Base-by-base conservation (phyloP, 169 alveolate genomes). In the Plasmodium relictum region DNA sequence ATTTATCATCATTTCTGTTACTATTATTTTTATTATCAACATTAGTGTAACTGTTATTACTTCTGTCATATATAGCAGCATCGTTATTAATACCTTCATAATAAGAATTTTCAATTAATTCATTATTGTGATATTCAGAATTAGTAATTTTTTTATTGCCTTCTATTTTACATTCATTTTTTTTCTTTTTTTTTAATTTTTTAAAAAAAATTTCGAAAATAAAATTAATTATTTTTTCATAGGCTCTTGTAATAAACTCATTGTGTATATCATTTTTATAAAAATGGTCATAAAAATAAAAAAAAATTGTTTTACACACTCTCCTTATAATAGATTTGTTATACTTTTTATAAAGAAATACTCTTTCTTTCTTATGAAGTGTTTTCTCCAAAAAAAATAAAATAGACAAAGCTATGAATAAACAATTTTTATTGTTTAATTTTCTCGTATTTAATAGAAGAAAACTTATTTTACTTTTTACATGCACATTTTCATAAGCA, bases 221-320 rank as follows among this genome's bases (percentile, higher is more conserved):
- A 71, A 70, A 86, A 61, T 26, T 61, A 31, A 56, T 52, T 2
- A 86, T 44, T 70, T 52, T 69, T 18, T 58, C 69, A 44, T 86
- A 86, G n/a, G 62, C 56, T 39, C 62, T 70, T 31, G 70, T 42
- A 31, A 86, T 70, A 71, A 39, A 31, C 61, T 68, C 63, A 16
- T 65, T 61, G 20, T 59, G 20, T 44, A 59, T 48, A 39, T 86
- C 63, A 71, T 86, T 70, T 86, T 86, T 59, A 24, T 42, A 86
- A 59, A 86, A 70, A 52, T 86, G 26, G 9, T 56, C 88, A 70
- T 86, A 86, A 86, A 86, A 86, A 52, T 86, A 86, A 65, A 86
- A 72, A 65, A 86, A 86, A 26, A 62, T 20, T 8, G 70, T 37
- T 41, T 71, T 66, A 24, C 86, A 71, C 12, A 86, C 58, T 86